phyloP scores from a whole-genome alignment of 202 grass and related monocot genomes.

The Panicum hallii region DNA sequence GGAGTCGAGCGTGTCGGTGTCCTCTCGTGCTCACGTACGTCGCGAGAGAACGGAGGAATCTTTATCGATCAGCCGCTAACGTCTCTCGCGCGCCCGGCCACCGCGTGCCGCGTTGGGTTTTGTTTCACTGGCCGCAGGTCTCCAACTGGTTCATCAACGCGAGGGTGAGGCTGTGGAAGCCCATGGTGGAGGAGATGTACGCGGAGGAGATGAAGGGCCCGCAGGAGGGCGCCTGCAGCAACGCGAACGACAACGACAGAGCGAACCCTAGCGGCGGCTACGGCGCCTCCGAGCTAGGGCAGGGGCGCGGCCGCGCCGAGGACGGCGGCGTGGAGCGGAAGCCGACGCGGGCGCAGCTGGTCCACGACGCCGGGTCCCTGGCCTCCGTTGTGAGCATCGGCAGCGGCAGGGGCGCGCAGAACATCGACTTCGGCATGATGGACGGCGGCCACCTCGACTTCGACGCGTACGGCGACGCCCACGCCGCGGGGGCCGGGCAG shows the following conservation, averaged over 20 bases:
- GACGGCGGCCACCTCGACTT: conserved; percentile 54
- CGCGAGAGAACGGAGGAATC: not conserved
- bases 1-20: conserved; percentile 37
- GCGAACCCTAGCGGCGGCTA: conserved; percentile 41
- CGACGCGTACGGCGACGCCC: conserved; percentile 46
- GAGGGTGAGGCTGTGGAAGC: conserved; percentile 92
- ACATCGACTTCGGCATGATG: conserved; percentile 53
- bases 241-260: not conserved
- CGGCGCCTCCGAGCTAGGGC: conserved; percentile 20
- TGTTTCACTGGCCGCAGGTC: conserved; percentile 52
- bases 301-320: not conserved
- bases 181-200: conserved; percentile 99
- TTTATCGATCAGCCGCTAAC: not conserved
- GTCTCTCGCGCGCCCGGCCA: conserved; percentile 22
- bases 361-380: conserved; percentile 71
- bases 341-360: conserved; percentile 65
- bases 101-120: conserved; percentile 2
- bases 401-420: conserved; percentile 20
- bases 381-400: conserved; percentile 79
- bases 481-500: conserved; percentile 12
- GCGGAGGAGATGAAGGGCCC: conserved; percentile 78
- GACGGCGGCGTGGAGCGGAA: conserved; percentile 56
- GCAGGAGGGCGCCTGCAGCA: not conserved
- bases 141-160: conserved; percentile 99
- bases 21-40: conserved; percentile 27